These are phyloP conservation scores for Fusarium paranaense DNA, from an alignment of 2,329 filamentous ascomycete genomes.

Conservation along the genomic window DNA sequence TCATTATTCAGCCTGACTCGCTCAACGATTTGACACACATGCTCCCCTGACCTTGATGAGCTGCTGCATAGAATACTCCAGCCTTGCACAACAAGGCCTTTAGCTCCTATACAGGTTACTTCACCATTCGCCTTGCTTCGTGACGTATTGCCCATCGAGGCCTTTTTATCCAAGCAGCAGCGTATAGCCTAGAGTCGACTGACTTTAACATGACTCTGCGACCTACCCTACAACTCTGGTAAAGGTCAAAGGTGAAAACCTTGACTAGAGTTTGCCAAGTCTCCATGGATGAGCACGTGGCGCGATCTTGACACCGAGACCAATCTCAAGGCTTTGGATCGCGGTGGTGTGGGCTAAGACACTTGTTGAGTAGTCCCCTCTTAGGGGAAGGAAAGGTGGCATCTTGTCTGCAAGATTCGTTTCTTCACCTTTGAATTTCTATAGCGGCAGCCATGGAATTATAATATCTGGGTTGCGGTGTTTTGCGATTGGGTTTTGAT, in stretches of 20 bases:
- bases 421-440: not conserved
- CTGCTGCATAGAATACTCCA: not conserved
- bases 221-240: not conserved
- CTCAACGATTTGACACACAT: too few relatives aligned
- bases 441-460: not conserved
- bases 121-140: not conserved
- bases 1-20: not conserved
- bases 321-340: not conserved
- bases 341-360: not conserved
- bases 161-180: not conserved
- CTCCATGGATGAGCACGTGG: not conserved
- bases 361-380: not conserved
- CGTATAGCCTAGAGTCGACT: not conserved
- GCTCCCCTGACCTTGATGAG: not conserved
- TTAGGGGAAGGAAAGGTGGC: not conserved
- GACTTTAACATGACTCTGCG: not conserved
- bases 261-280: not conserved
- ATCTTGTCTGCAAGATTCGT: not conserved
- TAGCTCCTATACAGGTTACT: not conserved
- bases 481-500: not conserved
- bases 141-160: not conserved
- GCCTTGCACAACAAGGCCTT: not conserved
- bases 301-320: not conserved
- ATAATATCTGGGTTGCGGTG: not conserved
- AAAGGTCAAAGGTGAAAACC: not conserved